Percentiles rank a stretch among this genome's conserved stretches.
Evolutionary conservation across 208 protist genomes (phyloP).

Genomic region (Trypanosoma theileri): DNA sequence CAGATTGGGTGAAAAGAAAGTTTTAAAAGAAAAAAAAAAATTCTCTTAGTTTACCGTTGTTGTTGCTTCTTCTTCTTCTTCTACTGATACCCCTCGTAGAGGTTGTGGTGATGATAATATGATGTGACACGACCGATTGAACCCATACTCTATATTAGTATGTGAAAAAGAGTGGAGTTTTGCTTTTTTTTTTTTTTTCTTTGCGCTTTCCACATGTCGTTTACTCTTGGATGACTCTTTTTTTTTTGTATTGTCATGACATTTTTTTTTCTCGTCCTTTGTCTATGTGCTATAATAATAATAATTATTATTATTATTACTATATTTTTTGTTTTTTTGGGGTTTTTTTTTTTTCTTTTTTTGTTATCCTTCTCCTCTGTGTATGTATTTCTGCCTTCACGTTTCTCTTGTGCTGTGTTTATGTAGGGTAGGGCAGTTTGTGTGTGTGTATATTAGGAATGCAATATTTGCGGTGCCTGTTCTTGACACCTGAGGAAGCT

Average conservation of each 20-base stretch:
- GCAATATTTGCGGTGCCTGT: slow-evolving; percentile 30
- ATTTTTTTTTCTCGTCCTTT: no score
- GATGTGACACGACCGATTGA: not conserved
- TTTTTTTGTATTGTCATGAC: no score
- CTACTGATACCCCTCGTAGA: no score
- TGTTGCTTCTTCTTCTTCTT: slow-evolving; percentile 5
- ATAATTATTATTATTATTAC: no score
- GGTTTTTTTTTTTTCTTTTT: slow-evolving; percentile 2
- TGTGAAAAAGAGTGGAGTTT: slow-evolving; percentile 5
- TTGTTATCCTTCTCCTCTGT: not conserved
- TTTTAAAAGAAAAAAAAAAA: no score
- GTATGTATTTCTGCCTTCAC: slow-evolving; percentile 5
- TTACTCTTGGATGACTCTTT: no score
- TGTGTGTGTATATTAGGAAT: not conserved
- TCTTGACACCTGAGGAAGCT: slow-evolving; percentile 51
- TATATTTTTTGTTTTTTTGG: slow-evolving; percentile 11
- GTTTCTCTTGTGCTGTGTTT: not conserved
- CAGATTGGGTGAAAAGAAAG: slow-evolving; percentile 36
- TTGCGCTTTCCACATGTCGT: not conserved
- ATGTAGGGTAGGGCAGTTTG: no score
- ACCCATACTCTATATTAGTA: not conserved
- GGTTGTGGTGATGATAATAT: not conserved
- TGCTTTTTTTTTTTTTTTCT: slow-evolving; percentile 16
- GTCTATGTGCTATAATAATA: no score
- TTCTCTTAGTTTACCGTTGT: not conserved